These are phyloP conservation scores for Candida orba DNA, from an alignment of 805 yeast genomes.

Conservation along the genomic window DNA sequence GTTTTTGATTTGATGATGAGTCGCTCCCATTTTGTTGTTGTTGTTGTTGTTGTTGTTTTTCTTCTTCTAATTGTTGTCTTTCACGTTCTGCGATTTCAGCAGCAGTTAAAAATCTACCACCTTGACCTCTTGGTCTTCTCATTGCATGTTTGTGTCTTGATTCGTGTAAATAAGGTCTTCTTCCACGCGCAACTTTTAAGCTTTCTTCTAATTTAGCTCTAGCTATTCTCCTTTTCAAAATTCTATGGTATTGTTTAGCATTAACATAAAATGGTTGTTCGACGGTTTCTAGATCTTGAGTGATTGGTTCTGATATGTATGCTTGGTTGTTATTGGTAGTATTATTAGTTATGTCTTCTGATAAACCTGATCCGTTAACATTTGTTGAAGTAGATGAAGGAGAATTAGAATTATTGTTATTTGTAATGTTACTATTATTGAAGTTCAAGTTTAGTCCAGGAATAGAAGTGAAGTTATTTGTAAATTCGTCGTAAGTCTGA, in stretches of 20 bases:
- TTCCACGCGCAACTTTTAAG: slow-evolving; percentile 77
- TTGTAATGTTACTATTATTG: slow-evolving; percentile 3
- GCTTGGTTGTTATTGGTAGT: neutral
- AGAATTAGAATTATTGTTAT: neutral
- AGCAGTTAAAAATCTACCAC: slow-evolving; percentile 94
- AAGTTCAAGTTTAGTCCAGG: slow-evolving; percentile 16
- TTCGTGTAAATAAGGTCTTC: slow-evolving; percentile 93
- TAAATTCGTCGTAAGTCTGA: slow-evolving; percentile 11
- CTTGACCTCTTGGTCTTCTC: slow-evolving; percentile 99
- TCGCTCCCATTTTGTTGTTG: neutral
- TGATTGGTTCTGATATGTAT: slow-evolving; percentile 3
- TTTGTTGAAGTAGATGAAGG: slow-evolving; percentile 2
- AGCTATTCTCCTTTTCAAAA: slow-evolving; percentile 86
- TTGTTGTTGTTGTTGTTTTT: neutral
- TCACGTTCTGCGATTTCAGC: slow-evolving; percentile 67
- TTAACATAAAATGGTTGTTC: slow-evolving; percentile 97
- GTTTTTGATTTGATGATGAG: neutral
- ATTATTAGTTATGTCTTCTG: slow-evolving; percentile 2
- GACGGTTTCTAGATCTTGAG: slow-evolving; percentile 18
- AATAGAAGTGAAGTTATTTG: slow-evolving; percentile 17
- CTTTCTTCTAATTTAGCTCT: slow-evolving; percentile 89
- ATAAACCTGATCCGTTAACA: slow-evolving; percentile 1
- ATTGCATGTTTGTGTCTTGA: slow-evolving; percentile 98
- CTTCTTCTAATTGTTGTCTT: slow-evolving; percentile 24
- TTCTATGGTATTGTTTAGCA: slow-evolving; percentile 96